Conservation (phyloP, 345 rosid species). For the Salix caprea region DNA sequence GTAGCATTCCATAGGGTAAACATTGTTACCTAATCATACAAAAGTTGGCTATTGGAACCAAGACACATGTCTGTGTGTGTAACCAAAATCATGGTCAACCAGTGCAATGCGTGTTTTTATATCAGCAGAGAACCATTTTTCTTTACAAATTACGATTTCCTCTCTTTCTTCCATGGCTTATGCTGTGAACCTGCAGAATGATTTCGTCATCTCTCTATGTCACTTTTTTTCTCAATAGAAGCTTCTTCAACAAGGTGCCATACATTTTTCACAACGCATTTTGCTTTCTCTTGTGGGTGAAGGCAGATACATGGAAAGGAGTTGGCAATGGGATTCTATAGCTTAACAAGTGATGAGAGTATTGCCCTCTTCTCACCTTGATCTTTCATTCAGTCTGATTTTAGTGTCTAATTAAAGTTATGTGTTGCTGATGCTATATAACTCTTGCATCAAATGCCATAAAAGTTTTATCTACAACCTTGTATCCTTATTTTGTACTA, state of each 20-base stretch:
- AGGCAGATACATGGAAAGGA: slow-evolving; percentile 70
- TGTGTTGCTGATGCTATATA: background rate
- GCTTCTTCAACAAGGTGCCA: background rate
- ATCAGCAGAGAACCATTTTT: background rate
- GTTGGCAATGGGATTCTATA: slow-evolving; percentile 23
- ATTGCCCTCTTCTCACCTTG: slow-evolving; percentile 23
- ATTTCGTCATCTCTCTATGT: background rate
- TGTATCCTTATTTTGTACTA: background rate
- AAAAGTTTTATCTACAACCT: background rate
- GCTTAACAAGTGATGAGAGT: slow-evolving; percentile 37
- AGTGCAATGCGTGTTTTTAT: background rate
- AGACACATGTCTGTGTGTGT: background rate
- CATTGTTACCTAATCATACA: background rate
- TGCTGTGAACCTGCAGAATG: background rate
- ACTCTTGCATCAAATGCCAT: background rate
- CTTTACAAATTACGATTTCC: background rate
- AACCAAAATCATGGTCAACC: background rate
- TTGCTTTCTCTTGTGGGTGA: slow-evolving; percentile 44
- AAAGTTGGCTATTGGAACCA: background rate
- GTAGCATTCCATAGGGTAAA: background rate
- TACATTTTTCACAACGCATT: slow-evolving; percentile 21
- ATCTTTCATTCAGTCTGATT: slow-evolving; percentile 1
- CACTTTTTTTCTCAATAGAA: background rate
- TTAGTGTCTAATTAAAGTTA: background rate
- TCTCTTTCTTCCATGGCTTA: background rate